Evolutionary conservation across 768 basidiomycete genomes (phyloP), one percentile per base, ranked within the genome.

Genomic region (Calocybe gangraenosa): DNA sequence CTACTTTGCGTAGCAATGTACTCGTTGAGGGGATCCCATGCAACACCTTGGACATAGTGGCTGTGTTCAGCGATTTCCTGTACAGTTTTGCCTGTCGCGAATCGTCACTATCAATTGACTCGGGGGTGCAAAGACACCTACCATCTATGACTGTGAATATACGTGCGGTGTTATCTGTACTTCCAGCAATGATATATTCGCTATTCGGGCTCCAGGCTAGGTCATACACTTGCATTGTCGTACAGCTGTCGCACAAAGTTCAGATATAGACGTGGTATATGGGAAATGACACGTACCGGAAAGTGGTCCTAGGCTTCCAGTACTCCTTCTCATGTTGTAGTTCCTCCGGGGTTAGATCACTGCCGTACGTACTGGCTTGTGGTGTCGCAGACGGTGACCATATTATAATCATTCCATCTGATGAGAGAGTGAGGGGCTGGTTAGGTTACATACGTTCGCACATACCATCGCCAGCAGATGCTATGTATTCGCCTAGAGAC

Each of bases 11-110:
- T 98, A 3, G 96, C 94, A 49, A 99, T 90, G 60, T 88, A 98
- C 63, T 96, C 92, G 62, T 95, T 93, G 56, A 96, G 67, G 1
- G 96, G 96, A 54, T 99, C 96, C 96, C 96, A 99, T 0, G 95
- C 91, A 21, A 98, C 96, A 7, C 96, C 96, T 69, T 99, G 96
- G 0, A 99, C 96, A 60, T 90, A 97, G 64, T 98, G 95, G 25
- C 78, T 81, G 64, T 99, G 96, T 58, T 98, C 95, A 1, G 90
- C 86, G 49, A 94, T 87, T 62, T 93, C 90, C 54, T 83, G 80
- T 10, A 96, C 76, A 57, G 88, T 89, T 71, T 87, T 85, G 21
- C 92, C 92, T 92, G 57, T 20, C 32, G 6, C 8, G 10, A 3
- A 18, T 4, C 18, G 32, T 31, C 30, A 25, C 20, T 51, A 30